Evolutionary conservation across 2,329 filamentous ascomycete genomes (phyloP), one percentile per base, ranked within the genome.

Genomic region (Lachnellula subtilissima): DNA sequence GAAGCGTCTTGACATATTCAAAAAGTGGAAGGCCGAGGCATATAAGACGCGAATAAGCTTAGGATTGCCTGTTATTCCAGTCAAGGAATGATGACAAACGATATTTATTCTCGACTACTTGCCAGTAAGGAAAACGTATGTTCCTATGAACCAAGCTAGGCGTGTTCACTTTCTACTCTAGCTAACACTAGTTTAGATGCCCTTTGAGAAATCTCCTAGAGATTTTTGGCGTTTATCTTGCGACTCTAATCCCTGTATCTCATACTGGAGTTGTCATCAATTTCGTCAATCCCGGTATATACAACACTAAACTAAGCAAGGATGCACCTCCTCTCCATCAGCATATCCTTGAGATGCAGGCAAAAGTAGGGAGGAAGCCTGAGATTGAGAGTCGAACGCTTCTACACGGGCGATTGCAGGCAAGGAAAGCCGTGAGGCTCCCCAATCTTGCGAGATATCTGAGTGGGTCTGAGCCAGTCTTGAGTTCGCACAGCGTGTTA

Each of bases 131-230:
- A 61, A 54, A 47, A 39, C 50, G 50, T 57, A 54, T 43, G 28
- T 48, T 58, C 40, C 50, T 39, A 28, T 45, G 19, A 48, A 54
- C 56, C 3, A 17, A 5, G 12, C 5, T 28, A 35, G 12, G 14
- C 12, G 23, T 19, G 6, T 15, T 48, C 22, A 65, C 68, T 48
- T 71, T 69, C 32, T 55, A 62, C 7, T 54, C 70, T 12, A 61
- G 62, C 50, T 68, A 70, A 53, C 53, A 69, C 35, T 32, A 69
- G 35, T 17, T n/a, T 32, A 32, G 43, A 40, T 80, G 81, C 61
- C 64, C 64, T 11, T 58, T 72, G 22, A 75, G 73, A 51, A 81
- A 81, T 63, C 65, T 81, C 12, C 66, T 81, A 12, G 71, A 78
- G 61, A 69, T 80, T 5, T 64, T 79, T 11, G 57, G 58, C 64